Evolutionary conservation across 805 yeast genomes (phyloP).

Genomic region (Candida boidinii): DNA sequence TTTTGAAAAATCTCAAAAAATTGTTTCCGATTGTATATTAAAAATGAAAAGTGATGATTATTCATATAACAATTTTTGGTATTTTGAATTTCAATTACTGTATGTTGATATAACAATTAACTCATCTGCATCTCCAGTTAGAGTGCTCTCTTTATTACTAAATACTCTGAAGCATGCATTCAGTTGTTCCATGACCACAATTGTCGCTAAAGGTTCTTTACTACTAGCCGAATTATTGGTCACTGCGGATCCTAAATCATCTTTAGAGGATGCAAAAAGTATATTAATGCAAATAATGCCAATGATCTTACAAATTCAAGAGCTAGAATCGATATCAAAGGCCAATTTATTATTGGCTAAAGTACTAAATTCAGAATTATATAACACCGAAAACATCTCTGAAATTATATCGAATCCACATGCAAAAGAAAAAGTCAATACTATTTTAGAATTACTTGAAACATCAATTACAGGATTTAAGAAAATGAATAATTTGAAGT

Average conservation of each 20-base stretch:
- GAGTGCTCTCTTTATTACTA: constrained; percentile 41
- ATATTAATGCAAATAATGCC: constrained; percentile 38
- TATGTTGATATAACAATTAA: constrained; percentile 35
- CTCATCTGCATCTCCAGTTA: constrained; percentile 32
- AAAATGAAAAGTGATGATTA: constrained; percentile 14
- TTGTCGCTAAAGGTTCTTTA: constrained; percentile 38
- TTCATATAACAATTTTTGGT: constrained; percentile 31
- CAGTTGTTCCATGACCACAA: constrained; percentile 33
- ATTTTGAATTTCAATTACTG: constrained; percentile 36
- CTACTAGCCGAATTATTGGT: constrained; percentile 37
- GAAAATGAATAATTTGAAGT: constrained; percentile 26
- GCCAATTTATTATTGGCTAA: constrained; percentile 27
- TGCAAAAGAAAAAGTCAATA: constrained; percentile 14
- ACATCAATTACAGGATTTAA: constrained; percentile 37
- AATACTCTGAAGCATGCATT: constrained; percentile 42
- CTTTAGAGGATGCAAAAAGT: constrained; percentile 30
- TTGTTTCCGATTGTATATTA: constrained; percentile 14
- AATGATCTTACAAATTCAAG: constrained; percentile 30
- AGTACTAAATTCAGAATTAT: constrained; percentile 12
- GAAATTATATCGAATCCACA: not conserved
- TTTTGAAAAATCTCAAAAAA: constrained; percentile 12
- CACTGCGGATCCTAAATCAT: constrained; percentile 17
- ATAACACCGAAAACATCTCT: constrained; percentile 6
- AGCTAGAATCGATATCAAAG: constrained; percentile 29
- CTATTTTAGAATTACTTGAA: constrained; percentile 30